Conservation (phyloP, 371 early-diverging fungal genomes). For the Parasitella parasitica region DNA sequence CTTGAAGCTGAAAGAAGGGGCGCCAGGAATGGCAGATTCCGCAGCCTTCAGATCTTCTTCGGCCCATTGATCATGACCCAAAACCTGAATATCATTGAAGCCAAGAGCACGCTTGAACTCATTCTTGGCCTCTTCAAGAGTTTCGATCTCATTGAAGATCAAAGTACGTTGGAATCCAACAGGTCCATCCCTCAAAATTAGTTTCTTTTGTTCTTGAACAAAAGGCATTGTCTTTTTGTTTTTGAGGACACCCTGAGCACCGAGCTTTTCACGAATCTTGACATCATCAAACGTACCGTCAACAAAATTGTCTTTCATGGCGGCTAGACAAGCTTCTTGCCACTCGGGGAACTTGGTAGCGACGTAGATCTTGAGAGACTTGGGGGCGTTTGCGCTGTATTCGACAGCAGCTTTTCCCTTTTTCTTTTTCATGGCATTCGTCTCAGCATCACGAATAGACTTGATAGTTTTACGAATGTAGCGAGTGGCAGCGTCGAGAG, state of each 20-base stretch:
- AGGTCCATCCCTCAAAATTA: constrained; percentile 65
- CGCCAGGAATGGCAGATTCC: constrained; percentile 69
- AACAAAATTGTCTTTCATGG: constrained; percentile 70
- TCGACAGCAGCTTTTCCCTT: constrained; percentile 52
- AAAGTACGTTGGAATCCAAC: constrained; percentile 81
- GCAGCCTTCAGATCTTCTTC: constrained; percentile 56
- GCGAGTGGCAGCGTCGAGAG: constrained; percentile 71
- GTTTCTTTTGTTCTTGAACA: constrained; percentile 76
- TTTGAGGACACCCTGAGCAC: constrained; percentile 75
- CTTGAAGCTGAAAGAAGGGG: constrained; percentile 58
- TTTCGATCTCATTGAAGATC: constrained; percentile 75
- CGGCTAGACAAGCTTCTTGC: constrained; percentile 81
- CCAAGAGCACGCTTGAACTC: constrained; percentile 56
- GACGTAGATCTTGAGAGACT: constrained; percentile 74
- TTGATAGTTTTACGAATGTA: constrained; percentile 80
- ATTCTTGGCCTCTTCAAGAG: constrained; percentile 54
- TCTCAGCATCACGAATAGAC: constrained; percentile 83
- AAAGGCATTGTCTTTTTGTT: constrained; percentile 96
- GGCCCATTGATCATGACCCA: constrained; percentile 49
- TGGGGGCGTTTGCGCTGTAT: constrained; percentile 67
- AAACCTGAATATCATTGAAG: constrained; percentile 38
- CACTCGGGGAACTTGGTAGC: constrained; percentile 89
- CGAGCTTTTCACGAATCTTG: constrained; percentile 69
- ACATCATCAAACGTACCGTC: constrained; percentile 69
- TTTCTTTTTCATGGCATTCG: constrained; percentile 78